Evolutionary conservation across 306 rosid species (phyloP), one percentile per base, ranked within the genome.

Genomic region (Pueraria montana): DNA sequence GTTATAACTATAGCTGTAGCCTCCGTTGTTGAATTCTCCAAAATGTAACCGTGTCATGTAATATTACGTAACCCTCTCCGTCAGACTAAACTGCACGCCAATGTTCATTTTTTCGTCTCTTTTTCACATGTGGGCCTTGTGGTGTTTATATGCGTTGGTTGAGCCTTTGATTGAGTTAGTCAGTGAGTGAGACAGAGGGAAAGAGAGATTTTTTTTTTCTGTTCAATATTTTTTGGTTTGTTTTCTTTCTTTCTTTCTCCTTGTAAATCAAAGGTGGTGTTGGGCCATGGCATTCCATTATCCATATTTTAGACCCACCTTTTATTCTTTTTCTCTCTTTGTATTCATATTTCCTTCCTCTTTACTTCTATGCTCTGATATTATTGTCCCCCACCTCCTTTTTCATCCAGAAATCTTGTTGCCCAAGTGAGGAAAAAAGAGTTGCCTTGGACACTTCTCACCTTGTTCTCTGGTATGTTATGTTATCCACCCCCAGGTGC

Each of bases 201-300:
- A 4, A 69, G 36, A 18, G 6, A 13, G 32, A 2, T 11, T 10
- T 34, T 66, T 64, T 14, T 26, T 14, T 18, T 40, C 26, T n/a
- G 32, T 36, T 18, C 2, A 18, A 38, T 42, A 2, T 6, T 6
- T 74, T 59, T 23, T 18, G 7, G 4, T 58, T 43, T 40, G 21
- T 43, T 76, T 56, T 83, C 52, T 14, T 10, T 12, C 64, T 9
- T 23, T 36, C 63, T 36, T 27, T 42, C 46, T 45, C 21, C 36
- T 34, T 62, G 68, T 45, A 50, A 73, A 61, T 79, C 76, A 88
- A 79, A 74, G 87, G 86, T 90, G 89, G 79, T 73, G 20, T 85
- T 86, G 91, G 95, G 88, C 88, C 94, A 80, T 85, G 90, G 81
- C 88, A 80, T 83, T 85, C 87, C 87, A 61, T 61, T 61, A 61